Base-by-base conservation (phyloP, 371 early-diverging fungal genomes). In the Lichtheimia ramosa region DNA sequence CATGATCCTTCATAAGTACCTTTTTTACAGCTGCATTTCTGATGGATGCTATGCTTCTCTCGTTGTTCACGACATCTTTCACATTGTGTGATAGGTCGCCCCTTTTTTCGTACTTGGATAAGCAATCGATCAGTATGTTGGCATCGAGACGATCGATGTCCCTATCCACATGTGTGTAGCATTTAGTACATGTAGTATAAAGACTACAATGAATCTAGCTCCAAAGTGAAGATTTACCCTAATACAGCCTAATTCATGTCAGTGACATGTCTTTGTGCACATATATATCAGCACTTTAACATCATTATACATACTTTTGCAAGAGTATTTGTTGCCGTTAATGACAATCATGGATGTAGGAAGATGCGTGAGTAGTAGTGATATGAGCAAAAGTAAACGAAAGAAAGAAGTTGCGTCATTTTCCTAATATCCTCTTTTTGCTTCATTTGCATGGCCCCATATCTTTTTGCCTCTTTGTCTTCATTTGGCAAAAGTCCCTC, bases 21-120 rank as follows among this genome's bases (percentile, higher is more conserved):
- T 34, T 34, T 34, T 10, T 34, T 34, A 58, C 66, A 66, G 18
- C 50, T 39, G 46, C 66, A 66, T 50, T 66, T 66, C 49, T 60
- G 54, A 46, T 66, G 66, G 13, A 66, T 56, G 25, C 56, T 56
- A 10, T 54, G 27, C 43, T 56, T 66, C 28, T 40, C 49, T 20
- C 66, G 58, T 56, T 56, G 55, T 23, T 66, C 66, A 10, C 66
- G 57, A 34, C 66, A 66, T 13, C 43, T 34, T 25, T 58, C 62
- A 21, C 66, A 66, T 58, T 66, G 66, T 4, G 62, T 66, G 24
- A 62, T 40, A 3, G 66, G 66, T 28, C 66, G 40, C n/a, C 66
- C 66, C 50, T 66, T 66, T 25, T 50, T 23, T 34, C 66, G 62
- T 49, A 66, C 58, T 27, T 54, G 59, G 2, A 61, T 42, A 25